phyloP scores from a whole-genome alignment of 306 rosid genomes.

The Myrica gale region DNA sequence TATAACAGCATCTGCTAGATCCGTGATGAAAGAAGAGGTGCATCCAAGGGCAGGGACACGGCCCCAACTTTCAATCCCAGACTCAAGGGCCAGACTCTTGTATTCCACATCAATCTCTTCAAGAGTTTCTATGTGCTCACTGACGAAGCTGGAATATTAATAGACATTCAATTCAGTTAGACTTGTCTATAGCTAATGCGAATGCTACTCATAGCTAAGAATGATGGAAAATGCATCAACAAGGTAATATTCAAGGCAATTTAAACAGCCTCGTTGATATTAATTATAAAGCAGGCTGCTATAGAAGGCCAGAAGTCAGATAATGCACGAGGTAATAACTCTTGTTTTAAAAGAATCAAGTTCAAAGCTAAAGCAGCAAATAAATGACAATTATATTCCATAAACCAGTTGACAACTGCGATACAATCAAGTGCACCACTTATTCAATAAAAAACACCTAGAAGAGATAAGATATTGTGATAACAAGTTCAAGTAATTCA shows the following conservation, averaged over 20 bases:
- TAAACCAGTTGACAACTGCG: background rate
- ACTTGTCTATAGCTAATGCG: background rate
- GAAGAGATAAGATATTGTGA: background rate
- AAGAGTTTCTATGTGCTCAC: slow-evolving; percentile 97
- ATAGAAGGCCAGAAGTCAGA: background rate
- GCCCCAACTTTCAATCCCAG: slow-evolving; percentile 92
- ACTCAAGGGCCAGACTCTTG: slow-evolving; percentile 83
- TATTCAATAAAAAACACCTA: background rate
- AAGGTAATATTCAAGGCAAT: background rate
- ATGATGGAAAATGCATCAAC: background rate
- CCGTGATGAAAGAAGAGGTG: slow-evolving; percentile 77
- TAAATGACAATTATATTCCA: background rate
- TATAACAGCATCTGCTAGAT: slow-evolving; percentile 86
- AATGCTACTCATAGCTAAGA: background rate
- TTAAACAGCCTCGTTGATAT: background rate
- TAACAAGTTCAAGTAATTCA: background rate
- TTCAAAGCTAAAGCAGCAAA: background rate
- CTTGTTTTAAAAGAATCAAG: background rate
- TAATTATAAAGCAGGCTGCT: background rate
- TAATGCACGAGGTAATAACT: background rate
- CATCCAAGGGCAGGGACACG: slow-evolving; percentile 96
- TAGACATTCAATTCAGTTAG: background rate
- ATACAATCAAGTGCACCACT: background rate
- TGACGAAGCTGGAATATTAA: slow-evolving; percentile 71
- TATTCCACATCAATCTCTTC: slow-evolving; percentile 99